Base-by-base conservation (phyloP, 2,329 filamentous ascomycete genomes). In the Sodiomyces alkalinus region DNA sequence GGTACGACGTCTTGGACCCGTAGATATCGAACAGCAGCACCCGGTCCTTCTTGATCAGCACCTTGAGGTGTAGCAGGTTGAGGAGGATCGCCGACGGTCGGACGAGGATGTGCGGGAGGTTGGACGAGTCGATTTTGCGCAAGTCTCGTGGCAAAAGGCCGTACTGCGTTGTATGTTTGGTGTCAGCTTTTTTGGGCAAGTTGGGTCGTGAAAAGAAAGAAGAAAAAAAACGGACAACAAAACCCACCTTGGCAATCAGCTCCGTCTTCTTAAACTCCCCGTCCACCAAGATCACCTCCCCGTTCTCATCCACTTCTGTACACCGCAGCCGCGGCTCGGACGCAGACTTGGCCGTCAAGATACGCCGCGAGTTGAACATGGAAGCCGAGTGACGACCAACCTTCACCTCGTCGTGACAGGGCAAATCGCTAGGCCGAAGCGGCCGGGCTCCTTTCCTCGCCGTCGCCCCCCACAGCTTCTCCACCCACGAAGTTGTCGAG, bases 201-300 rank as follows among this genome's bases (percentile, higher is more conserved):
- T 4, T 10, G 5, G 20, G n/a, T 23, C 23, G 7, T 17, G n/a
- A n/a, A n/a, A n/a, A n/a, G n/a, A n/a, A n/a, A n/a, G n/a, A n/a
- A n/a, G n/a, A n/a, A n/a, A n/a, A n/a, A n/a, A n/a, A n/a, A n/a
- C n/a, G n/a, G n/a, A n/a, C n/a, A n/a, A n/a, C n/a, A n/a, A n/a
- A n/a, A n/a, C n/a, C 29, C 53, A 86, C 81, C 66, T 90, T 94
- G 29, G 86, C 85, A 51, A 94, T 96, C 26, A 98, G 63, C 57
- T 98, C 90, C 44, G 75, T 90, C 64, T 98, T 98, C 58, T 90
- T 92, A 55, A 94, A 96, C 52, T 96, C 90, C 33, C 85, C 83
- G 47, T 92, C 92, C 13, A 92, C 80, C 33, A 96, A 62, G 13
- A 87, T 92, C 16, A 94, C 85, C 42, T 92, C 80, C 22, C 90